Percentiles rank a stretch among this genome's conserved stretches.
Conservation (phyloP, 2,329 filamentous ascomycete genomes). For the Didymella pinodella region DNA sequence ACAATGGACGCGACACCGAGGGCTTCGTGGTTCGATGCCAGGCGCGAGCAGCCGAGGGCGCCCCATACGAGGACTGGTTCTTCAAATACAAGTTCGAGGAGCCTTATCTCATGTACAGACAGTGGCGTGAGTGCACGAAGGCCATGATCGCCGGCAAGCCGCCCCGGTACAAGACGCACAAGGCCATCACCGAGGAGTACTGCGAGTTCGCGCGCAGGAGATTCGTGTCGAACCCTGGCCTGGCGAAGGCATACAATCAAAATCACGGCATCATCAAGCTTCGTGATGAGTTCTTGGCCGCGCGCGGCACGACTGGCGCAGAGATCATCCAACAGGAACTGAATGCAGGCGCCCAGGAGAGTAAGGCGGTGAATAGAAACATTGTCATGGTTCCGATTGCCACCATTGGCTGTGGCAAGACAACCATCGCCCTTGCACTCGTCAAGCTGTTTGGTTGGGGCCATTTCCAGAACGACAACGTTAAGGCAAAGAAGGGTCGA, state of each 20-base stretch:
- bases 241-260: conserved; percentile 76
- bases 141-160: conserved; percentile 77
- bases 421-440: conserved; percentile 84
- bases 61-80: conserved; percentile 89
- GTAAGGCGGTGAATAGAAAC: conserved; percentile 67
- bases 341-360: conserved; percentile 60
- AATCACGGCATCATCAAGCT: conserved; percentile 97
- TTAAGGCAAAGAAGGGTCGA: conserved; percentile 76
- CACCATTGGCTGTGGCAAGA: conserved; percentile 96
- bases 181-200: conserved; percentile 90
- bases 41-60: conserved; percentile 62
- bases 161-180: conserved; percentile 85
- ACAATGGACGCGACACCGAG: conserved; percentile 91
- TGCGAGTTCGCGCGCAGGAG: conserved; percentile 79
- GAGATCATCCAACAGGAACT: conserved; percentile 84
- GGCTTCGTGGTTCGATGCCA: conserved; percentile 94
- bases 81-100: conserved; percentile 99
- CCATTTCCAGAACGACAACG: conserved; percentile 96
- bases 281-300: conserved; percentile 84
- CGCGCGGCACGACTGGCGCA: conserved; percentile 83
- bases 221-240: conserved; percentile 70
- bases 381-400: conserved; percentile 89
- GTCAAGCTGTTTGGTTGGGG: conserved; percentile 88
- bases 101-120: conserved; percentile 97
- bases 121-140: conserved; percentile 98